Base-by-base conservation (phyloP, 2,329 filamentous ascomycete genomes). In the Fusarium tupiense region DNA sequence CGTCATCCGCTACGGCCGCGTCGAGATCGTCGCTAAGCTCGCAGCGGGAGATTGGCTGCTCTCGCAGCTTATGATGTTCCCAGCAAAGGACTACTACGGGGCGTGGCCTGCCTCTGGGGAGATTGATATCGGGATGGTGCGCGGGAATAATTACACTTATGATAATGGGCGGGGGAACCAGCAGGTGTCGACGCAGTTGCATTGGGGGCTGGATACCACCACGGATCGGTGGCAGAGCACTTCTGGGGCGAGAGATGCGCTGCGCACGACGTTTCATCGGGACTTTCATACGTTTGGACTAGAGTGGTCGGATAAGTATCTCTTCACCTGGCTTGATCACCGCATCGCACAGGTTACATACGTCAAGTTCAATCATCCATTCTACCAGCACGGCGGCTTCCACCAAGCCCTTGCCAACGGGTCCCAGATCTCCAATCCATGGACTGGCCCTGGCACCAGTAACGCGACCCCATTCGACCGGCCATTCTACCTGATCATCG, bases 91-190 rank as follows among this genome's bases (percentile, higher is more conserved):
- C 4, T 56, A 56, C 52, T 88, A 88, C 69, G 87, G 87, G 16
- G 76, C 76, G 8, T 89, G 87, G 87, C 87, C 87, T 8, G 75
- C 79, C 11, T 85, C 83, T 54, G 87, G 87, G 20, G 87, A 89
- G 78, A 88, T 88, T 59, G 87, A 89, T 74, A 86, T 88, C 49
- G 81, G 83, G 63, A 86, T 88, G 78, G 79, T 80, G 41, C 81
- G 86, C n/a, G 87, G 87, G 26, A 89, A 89, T 73, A 77, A 79
- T 78, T 56, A 56, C 16, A 56, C 52, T 13, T 56, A 56, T 41
- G 35, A 56, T 7, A 14, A n/a, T 41, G 52, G 52, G 3, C 35
- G 20, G 4, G 52, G 52, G 10, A 56, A 56, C 1, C 52, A 56
- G 24, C 35, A 56, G 26, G 52, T 56, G 3, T 41, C 52, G 4